Conservation (phyloP, 2,329 filamentous ascomycete genomes). For the Pseudogymnoascus sp. region DNA sequence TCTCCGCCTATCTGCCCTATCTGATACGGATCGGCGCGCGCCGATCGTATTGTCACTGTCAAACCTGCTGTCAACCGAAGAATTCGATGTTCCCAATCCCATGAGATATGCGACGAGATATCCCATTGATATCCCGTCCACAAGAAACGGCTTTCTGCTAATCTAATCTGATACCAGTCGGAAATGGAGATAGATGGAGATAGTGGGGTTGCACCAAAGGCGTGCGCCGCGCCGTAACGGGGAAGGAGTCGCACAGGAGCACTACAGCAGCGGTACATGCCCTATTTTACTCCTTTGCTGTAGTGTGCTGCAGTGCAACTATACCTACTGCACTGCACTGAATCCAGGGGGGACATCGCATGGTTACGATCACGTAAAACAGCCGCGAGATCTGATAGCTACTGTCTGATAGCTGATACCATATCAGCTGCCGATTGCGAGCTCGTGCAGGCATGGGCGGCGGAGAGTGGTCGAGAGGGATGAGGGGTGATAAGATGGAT, state of each 20-base stretch:
- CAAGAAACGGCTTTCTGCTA: background rate
- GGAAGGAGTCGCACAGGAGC: background rate
- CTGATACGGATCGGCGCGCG: background rate
- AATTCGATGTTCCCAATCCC: background rate
- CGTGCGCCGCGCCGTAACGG: background rate
- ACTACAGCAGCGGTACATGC: background rate
- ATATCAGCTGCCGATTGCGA: background rate
- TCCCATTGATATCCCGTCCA: background rate
- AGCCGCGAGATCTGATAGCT: background rate
- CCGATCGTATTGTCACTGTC: background rate
- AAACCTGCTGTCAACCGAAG: background rate
- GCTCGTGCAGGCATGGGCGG: background rate
- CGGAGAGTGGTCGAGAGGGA: background rate
- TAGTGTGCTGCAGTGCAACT: background rate
- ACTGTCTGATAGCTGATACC: background rate
- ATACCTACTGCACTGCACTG: background rate
- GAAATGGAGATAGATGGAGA: background rate
- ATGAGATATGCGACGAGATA: background rate
- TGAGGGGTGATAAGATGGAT: background rate
- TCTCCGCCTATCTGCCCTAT: background rate
- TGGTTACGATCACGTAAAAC: background rate
- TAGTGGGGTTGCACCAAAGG: background rate
- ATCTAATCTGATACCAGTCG: conserved; percentile 3
- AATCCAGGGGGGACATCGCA: background rate
- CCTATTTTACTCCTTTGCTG: background rate